A percentile compares a stretch with the other conserved stretches of the same genome.
Conservation (phyloP, 306 rosid species). For the Trifolium fragiferum region DNA sequence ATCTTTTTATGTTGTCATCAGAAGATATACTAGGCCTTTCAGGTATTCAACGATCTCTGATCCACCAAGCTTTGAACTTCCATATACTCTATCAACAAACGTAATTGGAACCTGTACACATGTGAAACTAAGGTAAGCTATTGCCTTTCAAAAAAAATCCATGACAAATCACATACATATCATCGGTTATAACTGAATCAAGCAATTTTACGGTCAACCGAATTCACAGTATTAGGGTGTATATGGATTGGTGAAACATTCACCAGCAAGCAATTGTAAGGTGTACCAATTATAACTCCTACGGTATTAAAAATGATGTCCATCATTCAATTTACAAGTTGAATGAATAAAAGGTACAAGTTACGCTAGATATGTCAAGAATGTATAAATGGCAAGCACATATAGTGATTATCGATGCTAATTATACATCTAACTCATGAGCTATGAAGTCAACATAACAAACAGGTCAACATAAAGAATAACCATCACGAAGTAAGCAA, state of each 20-base stretch:
- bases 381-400: not conserved
- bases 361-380: not conserved
- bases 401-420: not conserved
- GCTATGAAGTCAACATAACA: slow-evolving; percentile 30
- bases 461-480: slow-evolving; percentile 34
- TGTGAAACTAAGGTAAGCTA: slow-evolving; percentile 40
- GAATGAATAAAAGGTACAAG: not conserved
- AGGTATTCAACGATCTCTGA: slow-evolving; percentile 97
- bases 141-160: not conserved
- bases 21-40: slow-evolving; percentile 80
- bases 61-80: slow-evolving; percentile 97
- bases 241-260: slow-evolving; percentile 29
- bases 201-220: slow-evolving; percentile 16
- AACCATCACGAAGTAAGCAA: slow-evolving; percentile 26
- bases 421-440: not conserved
- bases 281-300: slow-evolving; percentile 7
- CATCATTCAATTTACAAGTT: not conserved
- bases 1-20: slow-evolving; percentile 69
- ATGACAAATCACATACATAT: slow-evolving; percentile 12
- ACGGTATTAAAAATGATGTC: not conserved
- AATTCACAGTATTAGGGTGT: not conserved
- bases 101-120: slow-evolving; percentile 83
- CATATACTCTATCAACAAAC: slow-evolving; percentile 91
- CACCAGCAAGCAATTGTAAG: slow-evolving; percentile 25
- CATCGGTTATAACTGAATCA: slow-evolving; percentile 1